Percentiles rank a stretch among this genome's conserved stretches.
Conservation (phyloP, 768 basidiomycete species). For the Pholiota molesta region DNA sequence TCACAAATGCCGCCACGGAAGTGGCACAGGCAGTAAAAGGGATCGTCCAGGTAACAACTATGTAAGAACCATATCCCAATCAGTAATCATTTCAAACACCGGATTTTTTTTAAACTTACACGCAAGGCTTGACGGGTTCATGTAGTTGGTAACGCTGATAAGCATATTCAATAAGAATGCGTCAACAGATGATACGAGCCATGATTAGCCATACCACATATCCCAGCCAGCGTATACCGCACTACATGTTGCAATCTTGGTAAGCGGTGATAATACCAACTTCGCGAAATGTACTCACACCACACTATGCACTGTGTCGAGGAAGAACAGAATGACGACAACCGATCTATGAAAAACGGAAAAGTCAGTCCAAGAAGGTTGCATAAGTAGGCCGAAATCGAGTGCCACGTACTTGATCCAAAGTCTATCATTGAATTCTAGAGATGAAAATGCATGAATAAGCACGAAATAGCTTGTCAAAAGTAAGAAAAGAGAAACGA, state of each 20-base stretch:
- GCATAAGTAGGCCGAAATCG: not conserved
- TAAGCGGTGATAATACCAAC: not conserved
- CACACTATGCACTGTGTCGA: constrained; percentile 41
- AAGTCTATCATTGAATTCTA: constrained; percentile 40
- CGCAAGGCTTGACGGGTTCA: constrained; percentile 37
- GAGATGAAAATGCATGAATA: not conserved
- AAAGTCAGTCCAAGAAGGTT: constrained; percentile 5
- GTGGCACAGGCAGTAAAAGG: constrained; percentile 52
- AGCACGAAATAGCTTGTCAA: constrained; percentile 1
- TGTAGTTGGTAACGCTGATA: constrained; percentile 41
- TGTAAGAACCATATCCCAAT: not conserved
- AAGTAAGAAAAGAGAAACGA: constrained; percentile 11
- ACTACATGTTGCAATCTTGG: constrained; percentile 16
- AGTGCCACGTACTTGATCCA: constrained; percentile 33
- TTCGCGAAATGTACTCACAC: constrained; percentile 28
- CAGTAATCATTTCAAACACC: not conserved
- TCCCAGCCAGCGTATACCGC: constrained; percentile 38
- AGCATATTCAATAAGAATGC: not conserved
- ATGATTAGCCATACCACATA: constrained; percentile 27
- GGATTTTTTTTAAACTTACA: constrained; percentile 23
- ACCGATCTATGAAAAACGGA: constrained; percentile 24
- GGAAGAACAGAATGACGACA: constrained; percentile 34
- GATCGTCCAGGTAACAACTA: constrained; percentile 51
- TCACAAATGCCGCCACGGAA: constrained; percentile 49
- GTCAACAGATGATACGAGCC: not conserved